These are phyloP conservation scores for Tetrahymena thermophila DNA, from an alignment of 73 alveolate species.

Conservation along the genomic window DNA sequence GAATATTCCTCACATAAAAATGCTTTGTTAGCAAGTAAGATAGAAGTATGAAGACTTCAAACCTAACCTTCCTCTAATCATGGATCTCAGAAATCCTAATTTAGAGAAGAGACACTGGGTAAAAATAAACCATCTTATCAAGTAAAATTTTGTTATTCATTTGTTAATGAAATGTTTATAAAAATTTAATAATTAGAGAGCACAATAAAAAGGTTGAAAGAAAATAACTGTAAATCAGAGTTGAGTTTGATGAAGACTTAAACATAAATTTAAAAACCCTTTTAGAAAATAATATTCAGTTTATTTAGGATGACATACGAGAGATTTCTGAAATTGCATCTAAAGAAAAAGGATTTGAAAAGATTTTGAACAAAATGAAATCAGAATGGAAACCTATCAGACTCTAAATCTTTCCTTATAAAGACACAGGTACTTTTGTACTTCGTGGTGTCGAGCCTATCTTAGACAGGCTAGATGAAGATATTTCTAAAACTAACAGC, in stretches of 20 bases:
- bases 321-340: slow-evolving; percentile 86
- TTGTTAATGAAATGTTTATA: no score
- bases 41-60: slow-evolving; percentile 55
- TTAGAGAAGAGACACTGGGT: slow-evolving; percentile 72
- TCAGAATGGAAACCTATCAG: slow-evolving; percentile 84
- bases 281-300: not conserved
- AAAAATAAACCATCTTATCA: not conserved
- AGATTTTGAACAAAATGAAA: slow-evolving; percentile 78
- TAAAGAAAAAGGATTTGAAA: slow-evolving; percentile 82
- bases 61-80: slow-evolving; percentile 68
- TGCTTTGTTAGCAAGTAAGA: slow-evolving; percentile 31
- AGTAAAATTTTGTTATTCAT: not conserved
- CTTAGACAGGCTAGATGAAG: slow-evolving; percentile 83
- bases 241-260: not conserved
- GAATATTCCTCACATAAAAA: slow-evolving; percentile 43
- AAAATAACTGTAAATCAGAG: not conserved
- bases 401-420: slow-evolving; percentile 66
- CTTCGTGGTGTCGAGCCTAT: slow-evolving; percentile 87
- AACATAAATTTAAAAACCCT: not conserved
- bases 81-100: slow-evolving; percentile 60
- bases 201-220: not conserved
- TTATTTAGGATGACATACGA: slow-evolving; percentile 62
- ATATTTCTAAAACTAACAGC: slow-evolving; percentile 79
- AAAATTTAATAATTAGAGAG: not conserved
- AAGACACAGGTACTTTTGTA: slow-evolving; percentile 75